These are phyloP conservation scores for Aspergillus awamori DNA, from an alignment of 2,329 filamentous ascomycete genomes.

Conservation along the genomic window DNA sequence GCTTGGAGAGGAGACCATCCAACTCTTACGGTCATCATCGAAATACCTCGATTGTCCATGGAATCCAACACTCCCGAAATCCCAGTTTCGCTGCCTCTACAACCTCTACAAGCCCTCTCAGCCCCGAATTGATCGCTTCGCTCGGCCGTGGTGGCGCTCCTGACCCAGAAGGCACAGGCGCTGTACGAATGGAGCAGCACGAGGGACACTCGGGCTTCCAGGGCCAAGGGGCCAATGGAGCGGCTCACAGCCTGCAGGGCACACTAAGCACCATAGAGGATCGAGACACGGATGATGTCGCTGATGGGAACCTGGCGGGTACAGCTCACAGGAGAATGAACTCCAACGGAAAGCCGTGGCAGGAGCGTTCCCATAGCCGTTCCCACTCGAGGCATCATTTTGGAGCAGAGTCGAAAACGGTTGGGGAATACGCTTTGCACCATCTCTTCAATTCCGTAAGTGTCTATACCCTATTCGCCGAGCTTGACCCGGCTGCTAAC, in stretches of 20 bases:
- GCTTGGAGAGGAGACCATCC: constrained; percentile 46
- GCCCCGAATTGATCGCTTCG: constrained; percentile 79
- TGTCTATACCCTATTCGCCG: constrained; percentile 21
- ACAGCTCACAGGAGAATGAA: constrained; percentile 49
- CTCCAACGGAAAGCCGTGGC: constrained; percentile 67
- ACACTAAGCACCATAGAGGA: constrained; percentile 45
- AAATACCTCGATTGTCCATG: constrained; percentile 96
- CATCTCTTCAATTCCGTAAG: constrained; percentile 89
- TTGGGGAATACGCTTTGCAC: constrained; percentile 96
- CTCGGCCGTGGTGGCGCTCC: constrained; percentile 60
- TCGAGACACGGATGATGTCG: constrained; percentile 34
- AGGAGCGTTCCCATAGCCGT: constrained; percentile 73
- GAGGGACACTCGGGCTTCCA: constrained; percentile 34
- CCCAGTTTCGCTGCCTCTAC: constrained; percentile 72
- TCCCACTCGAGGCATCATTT: constrained; percentile 72
- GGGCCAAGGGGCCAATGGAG: constrained; percentile 47
- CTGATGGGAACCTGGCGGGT: constrained; percentile 28
- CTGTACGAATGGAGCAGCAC: constrained; percentile 36
- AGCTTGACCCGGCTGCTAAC: constrained; percentile 34
- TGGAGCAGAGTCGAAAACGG: constrained; percentile 77
- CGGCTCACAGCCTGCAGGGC: constrained; percentile 29
- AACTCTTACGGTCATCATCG: constrained; percentile 82
- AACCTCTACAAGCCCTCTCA: constrained; percentile 76
- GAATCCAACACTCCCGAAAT: constrained; percentile 86
- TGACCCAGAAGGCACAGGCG: constrained; percentile 50